A percentile compares a stretch with the other conserved stretches of the same genome.
Evolutionary conservation across 768 basidiomycete genomes (phyloP).

Genomic region (Crassisporium funariophilum): DNA sequence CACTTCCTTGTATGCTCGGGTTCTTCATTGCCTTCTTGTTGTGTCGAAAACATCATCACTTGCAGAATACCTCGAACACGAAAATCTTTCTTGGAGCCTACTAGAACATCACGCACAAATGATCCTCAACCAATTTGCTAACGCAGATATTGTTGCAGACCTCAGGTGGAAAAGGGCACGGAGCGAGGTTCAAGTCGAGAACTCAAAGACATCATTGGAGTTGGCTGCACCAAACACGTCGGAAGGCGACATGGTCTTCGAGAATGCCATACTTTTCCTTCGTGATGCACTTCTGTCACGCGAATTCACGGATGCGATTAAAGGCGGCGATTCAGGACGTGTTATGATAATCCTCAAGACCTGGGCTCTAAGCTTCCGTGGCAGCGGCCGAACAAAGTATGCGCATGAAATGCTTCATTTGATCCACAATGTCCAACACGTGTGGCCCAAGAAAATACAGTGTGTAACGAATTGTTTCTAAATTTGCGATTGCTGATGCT

Average conservation of each 20-base stretch:
- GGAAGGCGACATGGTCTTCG: slow-evolving; percentile 28
- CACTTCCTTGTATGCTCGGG: slow-evolving; percentile 33
- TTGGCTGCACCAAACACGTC: not conserved
- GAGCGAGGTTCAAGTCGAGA: not conserved
- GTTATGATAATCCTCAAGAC: slow-evolving; percentile 30
- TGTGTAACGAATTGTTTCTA: slow-evolving; percentile 6
- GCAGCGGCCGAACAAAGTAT: slow-evolving; percentile 34
- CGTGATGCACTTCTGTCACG: slow-evolving; percentile 29
- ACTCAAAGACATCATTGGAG: no score
- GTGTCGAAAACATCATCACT: slow-evolving; percentile 21
- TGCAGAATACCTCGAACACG: slow-evolving; percentile 18
- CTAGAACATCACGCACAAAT: slow-evolving; percentile 19
- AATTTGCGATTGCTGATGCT: not conserved
- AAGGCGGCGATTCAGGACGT: slow-evolving; percentile 33
- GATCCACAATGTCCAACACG: slow-evolving; percentile 26
- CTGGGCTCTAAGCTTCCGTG: slow-evolving; percentile 31
- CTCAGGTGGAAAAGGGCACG: slow-evolving; percentile 16
- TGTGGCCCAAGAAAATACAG: slow-evolving; percentile 25
- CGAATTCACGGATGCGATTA: slow-evolving; percentile 30
- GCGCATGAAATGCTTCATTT: slow-evolving; percentile 34
- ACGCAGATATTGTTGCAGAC: slow-evolving; percentile 14
- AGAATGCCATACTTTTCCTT: slow-evolving; percentile 30
- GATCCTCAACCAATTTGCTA: slow-evolving; percentile 25
- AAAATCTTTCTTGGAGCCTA: slow-evolving; percentile 16
- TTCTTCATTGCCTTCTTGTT: slow-evolving; percentile 33